phyloP scores from a whole-genome alignment of 805 yeast species.

The Tetrapisispora iriomotensis region DNA sequence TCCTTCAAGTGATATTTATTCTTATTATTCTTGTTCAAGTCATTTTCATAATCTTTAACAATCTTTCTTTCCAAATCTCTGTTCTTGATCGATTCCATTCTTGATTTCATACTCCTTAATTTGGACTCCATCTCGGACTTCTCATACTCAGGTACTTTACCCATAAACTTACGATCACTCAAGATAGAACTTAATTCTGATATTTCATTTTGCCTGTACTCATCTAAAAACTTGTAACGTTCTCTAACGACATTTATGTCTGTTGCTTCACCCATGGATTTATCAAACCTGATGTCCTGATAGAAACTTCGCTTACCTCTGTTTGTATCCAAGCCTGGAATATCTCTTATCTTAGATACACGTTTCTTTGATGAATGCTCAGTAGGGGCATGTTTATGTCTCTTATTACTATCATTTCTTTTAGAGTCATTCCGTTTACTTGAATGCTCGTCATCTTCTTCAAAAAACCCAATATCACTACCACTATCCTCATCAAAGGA shows the following conservation, averaged over 20 bases:
- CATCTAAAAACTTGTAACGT: conserved; percentile 78
- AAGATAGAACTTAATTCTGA: conserved; percentile 45
- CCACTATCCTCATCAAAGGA: conserved; percentile 11
- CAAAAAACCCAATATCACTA: conserved; percentile 1
- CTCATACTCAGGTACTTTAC: conserved; percentile 36
- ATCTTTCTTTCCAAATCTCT: conserved; percentile 67
- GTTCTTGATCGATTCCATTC: conserved; percentile 57
- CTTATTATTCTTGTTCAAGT: conserved; percentile 42
- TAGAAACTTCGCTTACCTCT: conserved; percentile 36
- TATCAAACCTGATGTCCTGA: conserved; percentile 82
- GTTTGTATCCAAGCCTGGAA: conserved; percentile 51
- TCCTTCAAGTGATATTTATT: conserved; percentile 51
- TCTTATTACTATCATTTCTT: conserved; percentile 33
- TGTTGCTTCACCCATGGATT: conserved; percentile 78
- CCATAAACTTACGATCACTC: conserved; percentile 41
- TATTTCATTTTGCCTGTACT: conserved; percentile 71
- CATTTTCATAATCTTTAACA: conserved; percentile 47
- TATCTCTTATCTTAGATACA: conserved; percentile 59
- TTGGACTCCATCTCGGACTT: conserved; percentile 42
- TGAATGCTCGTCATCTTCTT: conserved; percentile 7
- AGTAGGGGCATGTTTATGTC: conserved; percentile 77
- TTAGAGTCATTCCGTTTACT: conserved; percentile 3
- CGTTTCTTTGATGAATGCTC: conserved; percentile 67
- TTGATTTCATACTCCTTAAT: conserved; percentile 56
- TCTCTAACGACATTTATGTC: conserved; percentile 57